Evolutionary conservation across 352 stramenopile genomes (phyloP).

Genomic region (Globisporangium cederbergense): DNA sequence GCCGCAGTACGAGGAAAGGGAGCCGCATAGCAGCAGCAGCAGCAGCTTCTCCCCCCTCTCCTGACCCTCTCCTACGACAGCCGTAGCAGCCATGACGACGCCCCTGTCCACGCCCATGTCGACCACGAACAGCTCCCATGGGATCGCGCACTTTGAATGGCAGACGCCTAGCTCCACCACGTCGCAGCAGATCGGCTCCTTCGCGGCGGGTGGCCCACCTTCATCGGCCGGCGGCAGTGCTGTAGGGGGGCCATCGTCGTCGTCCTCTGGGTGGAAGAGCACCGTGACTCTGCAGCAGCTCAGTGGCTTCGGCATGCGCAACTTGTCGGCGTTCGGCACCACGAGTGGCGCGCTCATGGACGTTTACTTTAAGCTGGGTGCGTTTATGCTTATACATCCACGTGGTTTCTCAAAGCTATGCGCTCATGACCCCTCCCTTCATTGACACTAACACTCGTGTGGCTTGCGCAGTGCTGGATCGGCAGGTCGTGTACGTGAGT

Average conservation of each 20-base stretch:
- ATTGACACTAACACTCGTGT: background rate
- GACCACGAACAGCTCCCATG: constrained; percentile 10
- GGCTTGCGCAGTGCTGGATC: constrained; percentile 48
- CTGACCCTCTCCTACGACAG: background rate
- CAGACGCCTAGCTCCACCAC: constrained; percentile 13
- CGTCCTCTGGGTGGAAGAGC: constrained; percentile 21
- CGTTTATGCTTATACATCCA: constrained; percentile 7
- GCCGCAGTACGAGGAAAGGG: background rate
- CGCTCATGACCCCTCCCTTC: no score
- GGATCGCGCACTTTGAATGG: constrained; percentile 10
- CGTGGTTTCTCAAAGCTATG: background rate
- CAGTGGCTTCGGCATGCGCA: constrained; percentile 74
- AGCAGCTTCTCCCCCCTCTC: background rate
- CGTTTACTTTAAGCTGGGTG: constrained; percentile 79
- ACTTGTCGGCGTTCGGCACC: constrained; percentile 53
- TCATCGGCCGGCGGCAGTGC: background rate
- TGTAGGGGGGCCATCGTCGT: constrained; percentile 20
- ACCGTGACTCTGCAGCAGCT: constrained; percentile 74
- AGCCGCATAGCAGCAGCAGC: background rate
- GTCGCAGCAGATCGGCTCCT: constrained; percentile 9
- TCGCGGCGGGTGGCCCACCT: background rate
- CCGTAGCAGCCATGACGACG: constrained; percentile 4
- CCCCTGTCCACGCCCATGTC: constrained; percentile 12
- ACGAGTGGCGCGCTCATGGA: constrained; percentile 46
- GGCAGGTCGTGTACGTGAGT: constrained; percentile 67